These are phyloP conservation scores for Aspergillus saccharolyticus DNA, from an alignment of 495 filamentous ascomycete species.

Conservation along the genomic window DNA sequence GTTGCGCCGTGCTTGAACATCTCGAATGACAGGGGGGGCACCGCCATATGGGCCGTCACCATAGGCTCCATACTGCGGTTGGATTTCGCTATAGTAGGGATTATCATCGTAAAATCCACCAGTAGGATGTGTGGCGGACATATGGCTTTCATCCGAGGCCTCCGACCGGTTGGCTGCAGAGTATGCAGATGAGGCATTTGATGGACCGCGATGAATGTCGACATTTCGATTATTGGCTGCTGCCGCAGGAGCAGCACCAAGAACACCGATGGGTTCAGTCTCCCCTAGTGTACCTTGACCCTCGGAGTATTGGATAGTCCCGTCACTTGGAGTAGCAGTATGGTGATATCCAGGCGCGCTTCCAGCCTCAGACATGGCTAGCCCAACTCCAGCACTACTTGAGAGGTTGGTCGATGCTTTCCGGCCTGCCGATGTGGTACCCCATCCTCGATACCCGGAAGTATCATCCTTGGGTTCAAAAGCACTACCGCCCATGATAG, in stretches of 20 bases:
- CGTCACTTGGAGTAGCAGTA: constrained; percentile 62
- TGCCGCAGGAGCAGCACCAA: constrained; percentile 64
- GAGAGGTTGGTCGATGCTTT: constrained; percentile 87
- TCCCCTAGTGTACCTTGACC: constrained; percentile 61
- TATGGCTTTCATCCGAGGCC: constrained; percentile 67
- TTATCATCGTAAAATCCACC: constrained; percentile 50
- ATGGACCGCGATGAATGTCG: constrained; percentile 82
- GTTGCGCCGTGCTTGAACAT: constrained; percentile 84
- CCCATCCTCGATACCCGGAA: constrained; percentile 91
- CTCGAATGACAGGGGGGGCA: constrained; percentile 81
- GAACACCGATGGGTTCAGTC: constrained; percentile 67
- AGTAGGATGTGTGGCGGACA: constrained; percentile 44
- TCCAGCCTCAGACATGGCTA: constrained; percentile 68
- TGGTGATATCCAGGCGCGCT: constrained; percentile 54
- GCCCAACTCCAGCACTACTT: constrained; percentile 60
- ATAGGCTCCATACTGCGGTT: constrained; percentile 52
- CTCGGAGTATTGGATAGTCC: constrained; percentile 61
- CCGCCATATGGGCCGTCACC: constrained; percentile 50
- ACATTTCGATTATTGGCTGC: constrained; percentile 52
- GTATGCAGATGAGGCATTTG: constrained; percentile 95
- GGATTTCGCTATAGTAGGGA: constrained; percentile 51
- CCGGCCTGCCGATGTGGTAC: constrained; percentile 73
- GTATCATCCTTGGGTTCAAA: constrained; percentile 61
- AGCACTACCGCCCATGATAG: constrained; percentile 48
- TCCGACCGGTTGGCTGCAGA: constrained; percentile 80